A percentile compares a stretch with the other conserved stretches of the same genome.
phyloP scores from a whole-genome alignment of 73 alveolate species.

The Paramecium pentaurelia region DNA sequence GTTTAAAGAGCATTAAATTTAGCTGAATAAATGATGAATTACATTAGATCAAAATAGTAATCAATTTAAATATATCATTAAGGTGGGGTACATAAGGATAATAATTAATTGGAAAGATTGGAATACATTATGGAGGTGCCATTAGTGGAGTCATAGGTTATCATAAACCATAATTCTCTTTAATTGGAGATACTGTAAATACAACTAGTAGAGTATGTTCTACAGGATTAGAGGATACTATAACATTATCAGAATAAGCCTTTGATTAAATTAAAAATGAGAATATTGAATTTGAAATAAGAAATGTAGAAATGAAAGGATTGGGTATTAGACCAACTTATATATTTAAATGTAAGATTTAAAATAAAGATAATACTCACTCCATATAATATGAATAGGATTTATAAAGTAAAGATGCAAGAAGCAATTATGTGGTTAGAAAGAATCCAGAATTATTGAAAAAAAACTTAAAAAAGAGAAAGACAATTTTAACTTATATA shows the following conservation, averaged over 20 bases:
- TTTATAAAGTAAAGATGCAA: neutral
- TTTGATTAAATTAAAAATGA: slow-evolving; percentile 45
- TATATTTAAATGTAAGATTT: neutral
- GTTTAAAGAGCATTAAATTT: slow-evolving; percentile 51
- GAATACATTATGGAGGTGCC: slow-evolving; percentile 55
- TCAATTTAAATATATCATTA: neutral
- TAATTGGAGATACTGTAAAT: slow-evolving; percentile 59
- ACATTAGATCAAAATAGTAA: neutral
- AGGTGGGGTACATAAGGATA: neutral
- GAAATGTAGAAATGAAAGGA: slow-evolving; percentile 37
- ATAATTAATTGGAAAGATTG: slow-evolving; percentile 33
- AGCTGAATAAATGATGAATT: slow-evolving; percentile 17
- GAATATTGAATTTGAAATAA: neutral
- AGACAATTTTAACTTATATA: neutral
- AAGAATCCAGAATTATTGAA: neutral
- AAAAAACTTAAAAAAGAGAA: neutral
- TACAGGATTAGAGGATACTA: slow-evolving; percentile 48
- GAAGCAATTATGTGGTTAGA: neutral
- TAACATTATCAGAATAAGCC: slow-evolving; percentile 50
- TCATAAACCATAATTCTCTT: slow-evolving; percentile 54
- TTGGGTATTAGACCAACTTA: neutral
- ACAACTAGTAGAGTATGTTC: slow-evolving; percentile 59
- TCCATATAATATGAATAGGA: neutral
- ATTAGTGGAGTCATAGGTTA: slow-evolving; percentile 55
- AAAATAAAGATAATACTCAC: neutral